These are phyloP conservation scores for Parasarocladium wereldwijsianum DNA, from an alignment of 2,329 filamentous ascomycete species.

Conservation along the genomic window DNA sequence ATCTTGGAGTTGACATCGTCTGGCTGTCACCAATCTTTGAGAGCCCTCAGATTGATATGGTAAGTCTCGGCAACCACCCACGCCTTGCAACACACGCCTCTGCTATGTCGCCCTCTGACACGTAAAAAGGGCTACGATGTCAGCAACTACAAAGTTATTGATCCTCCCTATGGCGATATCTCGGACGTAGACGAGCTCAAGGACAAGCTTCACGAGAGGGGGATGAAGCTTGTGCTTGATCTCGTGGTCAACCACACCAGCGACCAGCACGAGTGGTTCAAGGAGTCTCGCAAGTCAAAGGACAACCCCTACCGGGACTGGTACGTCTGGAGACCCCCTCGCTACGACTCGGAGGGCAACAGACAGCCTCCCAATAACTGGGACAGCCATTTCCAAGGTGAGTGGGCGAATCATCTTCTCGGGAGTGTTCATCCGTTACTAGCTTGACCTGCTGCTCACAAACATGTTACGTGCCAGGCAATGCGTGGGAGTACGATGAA, in stretches of 20 bases:
- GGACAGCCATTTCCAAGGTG: slow-evolving; percentile 25
- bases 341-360: slow-evolving; percentile 39
- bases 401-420: too few species aligned
- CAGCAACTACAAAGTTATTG: slow-evolving; percentile 50
- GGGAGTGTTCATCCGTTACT: too few species aligned
- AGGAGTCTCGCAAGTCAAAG: slow-evolving; percentile 36
- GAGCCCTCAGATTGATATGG: slow-evolving; percentile 50
- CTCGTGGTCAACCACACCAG: slow-evolving; percentile 61
- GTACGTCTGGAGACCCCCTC: slow-evolving; percentile 52
- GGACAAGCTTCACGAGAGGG: slow-evolving; percentile 41
- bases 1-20: slow-evolving; percentile 42
- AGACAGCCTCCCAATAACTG: slow-evolving; percentile 48
- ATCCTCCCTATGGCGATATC: slow-evolving; percentile 52
- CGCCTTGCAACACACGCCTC: not conserved
- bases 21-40: slow-evolving; percentile 36
- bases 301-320: slow-evolving; percentile 41
- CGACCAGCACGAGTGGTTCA: slow-evolving; percentile 42
- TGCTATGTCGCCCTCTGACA: too few species aligned
- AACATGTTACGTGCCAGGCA: slow-evolving; percentile 14
- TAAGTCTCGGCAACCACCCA: slow-evolving; percentile 8
- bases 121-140: slow-evolving; percentile 62
- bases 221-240: slow-evolving; percentile 58
- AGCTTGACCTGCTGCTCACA: not conserved
- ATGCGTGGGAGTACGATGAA: slow-evolving; percentile 34
- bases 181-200: slow-evolving; percentile 51